These are phyloP conservation scores for Leccinum subrobustum DNA, from an alignment of 1,284 basidiomycete species.

Conservation along the genomic window DNA sequence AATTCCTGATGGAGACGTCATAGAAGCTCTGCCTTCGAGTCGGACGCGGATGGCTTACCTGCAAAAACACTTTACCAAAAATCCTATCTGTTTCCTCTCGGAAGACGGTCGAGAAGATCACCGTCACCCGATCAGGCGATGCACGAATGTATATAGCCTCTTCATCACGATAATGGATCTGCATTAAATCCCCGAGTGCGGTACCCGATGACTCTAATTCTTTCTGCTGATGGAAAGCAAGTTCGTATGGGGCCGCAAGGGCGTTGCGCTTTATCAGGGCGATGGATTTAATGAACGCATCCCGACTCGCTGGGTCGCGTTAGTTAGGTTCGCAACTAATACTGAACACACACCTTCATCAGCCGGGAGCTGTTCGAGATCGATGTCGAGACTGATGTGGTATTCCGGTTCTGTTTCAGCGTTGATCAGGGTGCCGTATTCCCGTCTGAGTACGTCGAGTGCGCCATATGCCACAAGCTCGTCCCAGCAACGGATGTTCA, in stretches of 20 bases:
- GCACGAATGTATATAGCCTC: slow-evolving; percentile 98
- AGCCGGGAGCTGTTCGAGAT: slow-evolving; percentile 81
- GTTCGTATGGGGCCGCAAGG: slow-evolving; percentile 93
- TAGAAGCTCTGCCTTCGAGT: neutral
- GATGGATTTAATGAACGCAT: slow-evolving; percentile 79
- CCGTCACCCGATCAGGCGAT: slow-evolving; percentile 92
- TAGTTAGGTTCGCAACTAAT: slow-evolving; percentile 1
- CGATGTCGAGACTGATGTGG: slow-evolving; percentile 85
- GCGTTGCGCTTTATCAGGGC: slow-evolving; percentile 93
- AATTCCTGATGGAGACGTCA: slow-evolving; percentile 72
- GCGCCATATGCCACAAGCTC: slow-evolving; percentile 91
- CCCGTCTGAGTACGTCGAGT: slow-evolving; percentile 73
- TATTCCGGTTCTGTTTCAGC: slow-evolving; percentile 79
- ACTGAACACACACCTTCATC: slow-evolving; percentile 64
- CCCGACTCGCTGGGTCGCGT: slow-evolving; percentile 63
- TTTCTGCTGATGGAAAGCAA: slow-evolving; percentile 87
- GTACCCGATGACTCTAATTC: slow-evolving; percentile 70
- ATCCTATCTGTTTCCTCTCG: slow-evolving; percentile 97
- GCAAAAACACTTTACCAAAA: slow-evolving; percentile 96
- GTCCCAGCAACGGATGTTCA: slow-evolving; percentile 97
- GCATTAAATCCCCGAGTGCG: slow-evolving; percentile 83
- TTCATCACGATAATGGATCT: slow-evolving; percentile 92
- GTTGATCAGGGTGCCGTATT: slow-evolving; percentile 78
- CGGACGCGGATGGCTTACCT: slow-evolving; percentile 51
- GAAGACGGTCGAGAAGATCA: slow-evolving; percentile 97